phyloP scores from a whole-genome alignment of 768 basidiomycete species.

The Lanmaoa rubissima region DNA sequence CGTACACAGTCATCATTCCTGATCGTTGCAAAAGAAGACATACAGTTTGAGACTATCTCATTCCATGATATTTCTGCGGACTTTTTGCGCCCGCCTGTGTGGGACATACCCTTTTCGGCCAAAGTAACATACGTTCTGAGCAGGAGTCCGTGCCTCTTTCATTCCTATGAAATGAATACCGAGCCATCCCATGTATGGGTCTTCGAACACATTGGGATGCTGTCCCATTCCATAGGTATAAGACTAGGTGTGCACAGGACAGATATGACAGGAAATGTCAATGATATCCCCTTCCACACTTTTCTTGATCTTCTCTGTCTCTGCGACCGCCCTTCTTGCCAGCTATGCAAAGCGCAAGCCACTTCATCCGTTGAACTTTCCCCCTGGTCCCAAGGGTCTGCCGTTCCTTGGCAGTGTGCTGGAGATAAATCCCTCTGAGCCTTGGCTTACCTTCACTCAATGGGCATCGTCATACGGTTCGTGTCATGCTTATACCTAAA shows the following conservation, averaged over 20 bases:
- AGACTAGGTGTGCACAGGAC: not conserved
- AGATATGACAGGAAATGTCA: conserved; percentile 1
- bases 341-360: conserved; percentile 13
- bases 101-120: not conserved
- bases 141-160: conserved; percentile 7
- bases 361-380: conserved; percentile 4
- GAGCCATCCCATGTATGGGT: conserved; percentile 8
- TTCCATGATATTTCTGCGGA: not conserved
- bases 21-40: not conserved
- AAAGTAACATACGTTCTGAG: not conserved
- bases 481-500: not conserved
- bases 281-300: conserved; percentile 6
- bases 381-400: conserved; percentile 33
- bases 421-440: conserved; percentile 24
- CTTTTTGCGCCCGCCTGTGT: not conserved
- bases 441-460: conserved; percentile 35
- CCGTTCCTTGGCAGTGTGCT: conserved; percentile 31
- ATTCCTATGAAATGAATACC: conserved; percentile 10
- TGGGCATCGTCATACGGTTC: conserved; percentile 30
- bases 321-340: conserved; percentile 8
- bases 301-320: conserved; percentile 3
- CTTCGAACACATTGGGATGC: not conserved
- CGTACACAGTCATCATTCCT: not conserved
- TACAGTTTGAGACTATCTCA: not conserved
- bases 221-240: conserved; percentile 12